phyloP scores from a whole-genome alignment of 2,329 filamentous ascomycete genomes.

The Pseudogymnoascus sp. region DNA sequence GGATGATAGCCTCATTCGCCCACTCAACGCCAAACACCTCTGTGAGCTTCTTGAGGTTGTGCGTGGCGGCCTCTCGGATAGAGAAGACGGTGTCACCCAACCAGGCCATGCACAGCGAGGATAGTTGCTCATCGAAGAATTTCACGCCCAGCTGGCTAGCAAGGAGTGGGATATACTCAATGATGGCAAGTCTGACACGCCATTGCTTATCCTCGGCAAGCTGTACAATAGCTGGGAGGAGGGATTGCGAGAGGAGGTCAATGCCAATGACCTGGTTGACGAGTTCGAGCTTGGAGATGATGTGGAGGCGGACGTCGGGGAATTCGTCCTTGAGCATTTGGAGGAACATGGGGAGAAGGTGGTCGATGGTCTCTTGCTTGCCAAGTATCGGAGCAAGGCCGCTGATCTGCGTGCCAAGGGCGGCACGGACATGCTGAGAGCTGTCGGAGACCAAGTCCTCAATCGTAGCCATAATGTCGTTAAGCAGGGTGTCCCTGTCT shows the following conservation, averaged over 20 bases:
- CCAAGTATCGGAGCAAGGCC: slow-evolving; percentile 93
- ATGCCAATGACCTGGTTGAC: slow-evolving; percentile 99
- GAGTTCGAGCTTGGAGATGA: slow-evolving; percentile 98
- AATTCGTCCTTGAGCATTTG: slow-evolving; percentile 99
- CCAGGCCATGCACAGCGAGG: slow-evolving; percentile 96
- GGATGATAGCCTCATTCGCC: slow-evolving; percentile 94
- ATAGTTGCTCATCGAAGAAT: slow-evolving; percentile 98
- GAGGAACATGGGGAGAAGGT: slow-evolving; percentile 96
- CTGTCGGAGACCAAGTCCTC: slow-evolving; percentile 94
- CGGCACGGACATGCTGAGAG: slow-evolving; percentile 93
- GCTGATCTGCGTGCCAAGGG: slow-evolving; percentile 93
- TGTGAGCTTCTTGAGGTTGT: slow-evolving; percentile 96
- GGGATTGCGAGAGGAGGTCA: slow-evolving; percentile 89
- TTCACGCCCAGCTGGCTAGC: slow-evolving; percentile 92
- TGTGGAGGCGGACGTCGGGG: slow-evolving; percentile 94
- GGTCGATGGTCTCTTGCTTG: slow-evolving; percentile 96
- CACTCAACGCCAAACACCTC: slow-evolving; percentile 98
- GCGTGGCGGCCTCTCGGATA: slow-evolving; percentile 92
- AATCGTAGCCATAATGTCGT: slow-evolving; percentile 93
- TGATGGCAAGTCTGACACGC: slow-evolving; percentile 95
- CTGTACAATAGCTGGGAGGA: slow-evolving; percentile 94
- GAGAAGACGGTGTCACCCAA: slow-evolving; percentile 97
- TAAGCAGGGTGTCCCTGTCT: slow-evolving; percentile 78
- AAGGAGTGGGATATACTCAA: slow-evolving; percentile 96
- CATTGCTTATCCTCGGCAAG: slow-evolving; percentile 99